Conservation (phyloP, 2,329 filamentous ascomycete species). For the Curvularia verruculosa region DNA sequence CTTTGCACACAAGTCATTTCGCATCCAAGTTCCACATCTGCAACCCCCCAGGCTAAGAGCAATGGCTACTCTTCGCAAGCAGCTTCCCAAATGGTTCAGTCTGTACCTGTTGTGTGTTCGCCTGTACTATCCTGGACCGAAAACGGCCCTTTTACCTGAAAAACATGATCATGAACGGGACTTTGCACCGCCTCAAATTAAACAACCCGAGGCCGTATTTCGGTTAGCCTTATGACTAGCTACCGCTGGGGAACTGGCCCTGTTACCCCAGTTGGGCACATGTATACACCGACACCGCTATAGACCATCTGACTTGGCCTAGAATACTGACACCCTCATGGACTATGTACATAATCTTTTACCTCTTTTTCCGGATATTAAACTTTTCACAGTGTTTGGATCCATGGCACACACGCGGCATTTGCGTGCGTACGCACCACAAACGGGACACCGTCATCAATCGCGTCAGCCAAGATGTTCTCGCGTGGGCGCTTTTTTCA, state of each 20-base stretch:
- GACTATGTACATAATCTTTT: no score
- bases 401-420: not conserved
- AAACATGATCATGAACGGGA: not conserved
- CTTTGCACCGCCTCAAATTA: constrained; percentile 9
- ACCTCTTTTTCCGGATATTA: not conserved
- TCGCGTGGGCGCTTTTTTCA: not conserved
- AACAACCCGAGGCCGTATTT: not conserved
- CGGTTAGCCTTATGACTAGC: not conserved
- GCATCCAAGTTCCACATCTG: not conserved
- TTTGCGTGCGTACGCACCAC: not conserved
- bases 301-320: not conserved
- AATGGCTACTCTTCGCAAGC: not conserved
- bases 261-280: not conserved
- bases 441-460: not conserved
- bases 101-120: not conserved
- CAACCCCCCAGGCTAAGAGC: not conserved
- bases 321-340: not conserved
- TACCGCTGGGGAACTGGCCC: not conserved
- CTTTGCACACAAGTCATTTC: constrained; percentile 1
- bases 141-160: constrained; percentile 4
- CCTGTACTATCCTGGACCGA: not conserved
- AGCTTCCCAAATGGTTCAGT: not conserved
- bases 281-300: not conserved
- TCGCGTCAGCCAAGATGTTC: not conserved
- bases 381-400: not conserved